Base-by-base conservation (phyloP, 805 yeast genomes). In the Saturnispora quitensis region DNA sequence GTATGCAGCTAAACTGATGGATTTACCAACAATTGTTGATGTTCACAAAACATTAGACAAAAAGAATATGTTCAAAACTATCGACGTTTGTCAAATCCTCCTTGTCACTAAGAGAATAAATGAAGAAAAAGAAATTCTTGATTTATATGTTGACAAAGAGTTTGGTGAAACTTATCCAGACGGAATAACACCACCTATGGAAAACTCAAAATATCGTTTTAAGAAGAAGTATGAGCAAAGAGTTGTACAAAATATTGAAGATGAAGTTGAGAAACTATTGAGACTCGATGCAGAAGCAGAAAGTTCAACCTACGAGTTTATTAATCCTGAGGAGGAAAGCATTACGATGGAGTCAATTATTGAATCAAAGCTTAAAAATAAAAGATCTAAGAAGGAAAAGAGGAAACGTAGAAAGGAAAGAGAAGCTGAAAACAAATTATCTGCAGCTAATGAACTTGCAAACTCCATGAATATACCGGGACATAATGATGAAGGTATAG, bases 21-120 rank as follows among this genome's bases (percentile, higher is more conserved):
- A 90, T 60, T 70, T 93, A 56, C 99, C 99, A 0, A 87, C 96
- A 0, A 68, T 90, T 4, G 77, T 87, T 9, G 99, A 93, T 64
- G 80, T 86, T 6, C 88, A 84, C 65, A 93, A 93, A 67, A 82
- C 96, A 5, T 78, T 90, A 24, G 99, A 93, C 65, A 78, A 81
- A 61, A 91, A 91, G 65, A 93, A 89, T 62, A 77, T 93, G 25
- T 84, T 85, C 70, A 93, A 93, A 62, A 81, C 95, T 0, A 74
- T 88, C 34, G 98, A 93, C 65, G 73, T 91, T 6, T 80, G 86
- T 51, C 97, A 93, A 67, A 86, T 93, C 72, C 69, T 93, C 48
- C 68, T 90, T 5, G 91, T 91, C 6, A 73, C 89, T 7, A 81
- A 78, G 51, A 70, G 74, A 15, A 62, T 77, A 25, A 63, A 71